Percentiles rank a stretch among this genome's conserved stretches.
phyloP scores from a whole-genome alignment of 257 asterid species.

The Primulina tabacum region DNA sequence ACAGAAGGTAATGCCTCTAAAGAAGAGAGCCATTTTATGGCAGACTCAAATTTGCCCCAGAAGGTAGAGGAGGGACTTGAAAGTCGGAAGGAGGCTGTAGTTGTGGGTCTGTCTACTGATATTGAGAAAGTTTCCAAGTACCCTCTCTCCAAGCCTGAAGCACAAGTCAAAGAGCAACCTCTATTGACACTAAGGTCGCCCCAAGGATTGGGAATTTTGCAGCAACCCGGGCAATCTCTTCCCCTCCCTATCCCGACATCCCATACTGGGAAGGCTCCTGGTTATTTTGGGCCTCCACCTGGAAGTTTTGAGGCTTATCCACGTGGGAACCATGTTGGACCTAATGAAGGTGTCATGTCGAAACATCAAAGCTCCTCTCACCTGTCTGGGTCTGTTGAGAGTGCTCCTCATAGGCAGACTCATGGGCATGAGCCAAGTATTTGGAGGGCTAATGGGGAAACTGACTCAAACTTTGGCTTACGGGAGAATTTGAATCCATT shows the following conservation, averaged over 20 bases:
- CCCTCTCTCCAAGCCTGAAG: conserved; percentile 32
- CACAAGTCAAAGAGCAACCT: conserved; percentile 35
- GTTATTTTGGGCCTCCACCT: conserved; percentile 44
- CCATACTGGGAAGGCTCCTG: conserved; percentile 43
- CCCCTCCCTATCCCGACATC: conserved; percentile 32
- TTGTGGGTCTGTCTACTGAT: conserved; percentile 27
- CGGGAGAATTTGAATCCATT: conserved; percentile 46
- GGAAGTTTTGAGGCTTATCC: conserved; percentile 41
- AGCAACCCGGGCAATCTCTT: conserved; percentile 38
- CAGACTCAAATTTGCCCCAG: conserved; percentile 28
- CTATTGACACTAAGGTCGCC: conserved; percentile 29
- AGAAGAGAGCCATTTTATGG: conserved; percentile 22
- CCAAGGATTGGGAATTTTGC: conserved; percentile 37
- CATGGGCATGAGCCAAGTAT: conserved; percentile 37
- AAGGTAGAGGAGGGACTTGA: conserved; percentile 29
- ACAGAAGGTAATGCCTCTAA: conserved; percentile 29
- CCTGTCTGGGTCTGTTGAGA: conserved; percentile 38
- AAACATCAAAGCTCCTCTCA: conserved; percentile 33
- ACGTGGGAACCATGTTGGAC: conserved; percentile 41
- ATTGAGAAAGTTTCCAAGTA: conserved; percentile 24
- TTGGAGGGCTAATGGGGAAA: conserved; percentile 38
- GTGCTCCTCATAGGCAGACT: conserved; percentile 37
- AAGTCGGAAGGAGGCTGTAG: conserved; percentile 24
- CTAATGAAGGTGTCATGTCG: conserved; percentile 35
- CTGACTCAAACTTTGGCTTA: conserved; percentile 43